Evolutionary conservation across 768 basidiomycete genomes (phyloP), one percentile per base, ranked within the genome.

Genomic region (Leccinum longicurvipes): DNA sequence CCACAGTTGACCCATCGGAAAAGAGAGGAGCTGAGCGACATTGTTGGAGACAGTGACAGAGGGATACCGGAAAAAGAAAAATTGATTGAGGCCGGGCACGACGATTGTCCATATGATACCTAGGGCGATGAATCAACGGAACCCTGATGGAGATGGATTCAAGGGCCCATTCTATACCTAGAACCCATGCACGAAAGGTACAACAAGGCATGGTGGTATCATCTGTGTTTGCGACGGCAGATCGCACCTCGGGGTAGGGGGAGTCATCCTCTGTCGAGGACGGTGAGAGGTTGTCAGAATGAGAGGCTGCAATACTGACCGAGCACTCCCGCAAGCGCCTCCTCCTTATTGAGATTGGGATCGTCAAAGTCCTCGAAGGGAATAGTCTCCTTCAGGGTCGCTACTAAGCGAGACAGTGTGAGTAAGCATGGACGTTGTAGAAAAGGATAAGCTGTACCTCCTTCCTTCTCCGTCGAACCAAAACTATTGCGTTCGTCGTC

Each of bases 231-330:
- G 85, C 83, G 14, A 89, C 87, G 12, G 89, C 87, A 3, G 86
- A 84, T 49, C 88, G 82, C 23, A 90, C 89, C 70, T 92, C 91
- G 23, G 88, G 87, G 67, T 93, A 93, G 2, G 91, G 91, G 23
- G 88, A 90, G 67, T 91, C 90, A 62, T 92, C 86, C 68, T 80
- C 80, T 76, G 61, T 8, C 23, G 17, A 10, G 3, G 7, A 2
- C 12, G 6, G 34, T 65, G 27, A 60, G 60, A 34, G 55, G 74
- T 72, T 0, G 27, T 36, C 11, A 9, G 29, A 44, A 58, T 24
- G 23, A 29, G 14, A 21, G 31, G n/a, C 23, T 1, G 10, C 32
- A 5, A 25, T 28, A 32, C 58, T 24, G 21, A 73, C 70, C 71
- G 1, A 69, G 61, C n/a, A 60, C 44, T 5, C 71, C 70, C 24